phyloP scores from a whole-genome alignment of 2,329 filamentous ascomycete genomes.

The Colletotrichum neosansevieriae region DNA sequence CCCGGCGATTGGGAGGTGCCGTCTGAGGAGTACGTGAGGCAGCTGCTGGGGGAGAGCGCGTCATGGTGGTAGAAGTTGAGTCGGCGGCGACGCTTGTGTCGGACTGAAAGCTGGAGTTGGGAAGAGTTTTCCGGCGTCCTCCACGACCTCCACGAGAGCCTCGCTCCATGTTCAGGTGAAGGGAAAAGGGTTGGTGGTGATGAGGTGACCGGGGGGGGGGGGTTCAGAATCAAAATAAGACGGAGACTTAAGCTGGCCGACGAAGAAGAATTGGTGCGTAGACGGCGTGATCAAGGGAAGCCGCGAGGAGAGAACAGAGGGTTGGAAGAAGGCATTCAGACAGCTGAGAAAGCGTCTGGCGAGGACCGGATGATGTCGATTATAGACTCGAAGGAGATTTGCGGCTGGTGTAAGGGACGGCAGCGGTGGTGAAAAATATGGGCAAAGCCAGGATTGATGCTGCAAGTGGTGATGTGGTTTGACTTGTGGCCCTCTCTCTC shows the following conservation, averaged over 20 bases:
- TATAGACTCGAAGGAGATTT: not conserved
- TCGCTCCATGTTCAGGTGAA: conserved; percentile 32
- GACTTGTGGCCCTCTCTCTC: conserved; percentile 7
- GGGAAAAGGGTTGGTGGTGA: not conserved
- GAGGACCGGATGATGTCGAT: not conserved
- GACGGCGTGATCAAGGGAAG: not conserved
- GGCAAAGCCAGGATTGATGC: conserved; percentile 33
- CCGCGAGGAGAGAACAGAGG: conserved; percentile 2
- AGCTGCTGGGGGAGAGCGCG: conserved; percentile 34
- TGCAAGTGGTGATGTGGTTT: conserved; percentile 40
- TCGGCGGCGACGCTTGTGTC: conserved; percentile 34
- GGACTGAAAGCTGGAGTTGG: conserved; percentile 31
- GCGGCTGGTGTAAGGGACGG: conserved; percentile 20
- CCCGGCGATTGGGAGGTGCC: conserved; percentile 37
- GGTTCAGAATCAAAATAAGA: conserved; percentile 22
- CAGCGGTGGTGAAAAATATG: conserved; percentile 32
- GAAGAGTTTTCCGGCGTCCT: conserved; percentile 37
- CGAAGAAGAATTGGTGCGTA: not conserved
- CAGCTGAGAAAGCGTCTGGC: not conserved
- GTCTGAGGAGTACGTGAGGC: conserved; percentile 40
- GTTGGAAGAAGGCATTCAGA: conserved; percentile 8
- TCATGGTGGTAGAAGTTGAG: conserved; percentile 34
- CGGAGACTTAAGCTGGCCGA: conserved; percentile 12
- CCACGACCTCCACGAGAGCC: conserved; percentile 30
- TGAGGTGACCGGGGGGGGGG: conserved; percentile 17